These are phyloP conservation scores for Vicia villosa DNA, from an alignment of 306 rosid genomes.

Conservation along the genomic window DNA sequence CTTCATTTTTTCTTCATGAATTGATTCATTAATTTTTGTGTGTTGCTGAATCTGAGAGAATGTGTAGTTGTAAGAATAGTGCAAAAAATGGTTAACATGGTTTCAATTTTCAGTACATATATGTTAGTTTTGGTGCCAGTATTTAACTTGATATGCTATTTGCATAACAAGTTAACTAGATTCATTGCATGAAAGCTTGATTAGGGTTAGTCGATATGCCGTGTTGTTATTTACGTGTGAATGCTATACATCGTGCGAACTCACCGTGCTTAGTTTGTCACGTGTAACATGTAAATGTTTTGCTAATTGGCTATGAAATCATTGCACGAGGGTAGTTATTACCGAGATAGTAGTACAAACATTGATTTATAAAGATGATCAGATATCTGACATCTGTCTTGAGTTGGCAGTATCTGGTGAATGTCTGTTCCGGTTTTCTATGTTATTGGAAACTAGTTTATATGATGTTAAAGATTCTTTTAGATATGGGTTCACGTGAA, in stretches of 20 bases:
- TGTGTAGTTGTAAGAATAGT: constrained; percentile 30
- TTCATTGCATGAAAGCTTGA: constrained; percentile 8
- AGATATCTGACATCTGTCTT: constrained; percentile 17
- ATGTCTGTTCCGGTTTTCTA: constrained; percentile 6
- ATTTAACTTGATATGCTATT: constrained; percentile 6
- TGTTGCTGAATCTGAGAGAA: constrained; percentile 1
- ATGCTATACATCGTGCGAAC: neutral
- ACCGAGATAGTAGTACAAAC: neutral
- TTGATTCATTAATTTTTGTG: neutral
- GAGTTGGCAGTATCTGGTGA: constrained; percentile 17
- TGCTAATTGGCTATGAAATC: constrained; percentile 11
- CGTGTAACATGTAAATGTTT: neutral
- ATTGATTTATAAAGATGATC: constrained; percentile 5
- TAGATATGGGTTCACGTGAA: constrained; percentile 7
- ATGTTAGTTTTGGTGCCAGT: constrained; percentile 20
- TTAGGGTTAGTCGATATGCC: constrained; percentile 19
- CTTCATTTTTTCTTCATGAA: neutral
- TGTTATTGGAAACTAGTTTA: neutral
- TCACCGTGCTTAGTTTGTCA: neutral
- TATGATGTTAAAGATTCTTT: constrained; percentile 15
- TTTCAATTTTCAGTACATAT: neutral
- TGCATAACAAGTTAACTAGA: constrained; percentile 8
- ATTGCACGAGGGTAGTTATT: neutral
- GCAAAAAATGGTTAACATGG: constrained; percentile 10
- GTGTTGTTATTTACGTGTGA: neutral